These are phyloP conservation scores for Rhodotorula diobovata DNA, from an alignment of 768 basidiomycete species.

Conservation along the genomic window DNA sequence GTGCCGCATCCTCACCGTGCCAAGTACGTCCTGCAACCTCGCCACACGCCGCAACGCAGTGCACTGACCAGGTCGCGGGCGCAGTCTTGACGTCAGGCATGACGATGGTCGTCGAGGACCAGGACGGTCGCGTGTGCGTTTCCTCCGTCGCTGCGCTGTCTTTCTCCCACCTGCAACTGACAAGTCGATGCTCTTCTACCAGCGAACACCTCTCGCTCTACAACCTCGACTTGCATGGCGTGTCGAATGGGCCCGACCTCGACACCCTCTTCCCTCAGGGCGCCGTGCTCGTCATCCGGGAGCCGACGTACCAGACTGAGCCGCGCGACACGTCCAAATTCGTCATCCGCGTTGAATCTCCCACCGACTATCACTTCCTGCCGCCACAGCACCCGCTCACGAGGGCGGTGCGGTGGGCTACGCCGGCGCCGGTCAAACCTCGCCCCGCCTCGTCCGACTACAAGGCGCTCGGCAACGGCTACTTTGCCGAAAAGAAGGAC, in stretches of 20 bases:
- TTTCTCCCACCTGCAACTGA: not conserved
- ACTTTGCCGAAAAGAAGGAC: constrained; percentile 41
- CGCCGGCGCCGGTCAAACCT: not conserved
- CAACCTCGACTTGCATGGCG: not conserved
- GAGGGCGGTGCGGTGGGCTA: not conserved
- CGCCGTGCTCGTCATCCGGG: constrained; percentile 45
- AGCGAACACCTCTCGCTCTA: not conserved
- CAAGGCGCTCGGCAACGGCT: constrained; percentile 43
- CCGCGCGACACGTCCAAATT: constrained; percentile 7
- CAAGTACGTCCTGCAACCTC: not conserved
- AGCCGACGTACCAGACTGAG: constrained; percentile 44
- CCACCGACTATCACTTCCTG: constrained; percentile 27
- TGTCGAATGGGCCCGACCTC: constrained; percentile 19
- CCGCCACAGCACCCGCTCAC: constrained; percentile 17
- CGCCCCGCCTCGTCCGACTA: constrained; percentile 7
- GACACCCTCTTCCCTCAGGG: constrained; percentile 46
- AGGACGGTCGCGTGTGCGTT: not conserved
- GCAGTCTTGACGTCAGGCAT: not conserved
- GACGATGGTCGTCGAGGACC: constrained; percentile 1
- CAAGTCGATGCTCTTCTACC: not conserved
- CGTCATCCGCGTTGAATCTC: constrained; percentile 46
- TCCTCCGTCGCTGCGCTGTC: too few species aligned
- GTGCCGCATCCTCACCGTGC: not conserved
- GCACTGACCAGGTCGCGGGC: too few species aligned
- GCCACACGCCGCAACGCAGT: not conserved